Evolutionary conservation across 2,329 filamentous ascomycete genomes (phyloP), one percentile per base, ranked within the genome.

Genomic region (Ampelomyces quisqualis): DNA sequence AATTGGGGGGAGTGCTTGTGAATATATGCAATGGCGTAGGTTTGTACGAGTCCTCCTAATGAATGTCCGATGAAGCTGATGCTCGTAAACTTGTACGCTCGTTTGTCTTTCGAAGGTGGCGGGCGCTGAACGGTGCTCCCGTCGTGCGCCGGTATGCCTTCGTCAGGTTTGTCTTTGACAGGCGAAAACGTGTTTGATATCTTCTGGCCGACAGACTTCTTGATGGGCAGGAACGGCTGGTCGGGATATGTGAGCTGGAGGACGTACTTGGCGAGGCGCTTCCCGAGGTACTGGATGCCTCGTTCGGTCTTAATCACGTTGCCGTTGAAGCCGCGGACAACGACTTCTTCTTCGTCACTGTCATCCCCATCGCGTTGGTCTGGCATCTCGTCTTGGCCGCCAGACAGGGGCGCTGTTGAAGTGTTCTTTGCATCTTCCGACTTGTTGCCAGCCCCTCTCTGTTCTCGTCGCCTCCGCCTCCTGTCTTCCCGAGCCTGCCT

Each of bases 11-110:
- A 95, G 65, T 97, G 90, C 64, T 96, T 96, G 58, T 96, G 87
- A 31, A 97, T 95, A 65, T 97, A 97, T 7, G 90, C 91, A 43
- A 97, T 84, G 2, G 91, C 91, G 64, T 97, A 97, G 0, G 87
- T 95, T 67, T 97, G 91, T 11, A 95, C 79, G 13, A 95, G 74
- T 0, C 91, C 91, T 19, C 91, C 91, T 0, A 97, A 79, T 0
- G 90, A 96, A 69, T 97, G 91, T 0, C 84, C 90, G 41, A 97
- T 80, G 63, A 97, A 95, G 61, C 90, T 96, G 65, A 97, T 96
- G 65, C 90, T 95, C 8, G 90, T 93, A 58, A 95, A 89, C 53
- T 82, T 84, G 67, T 94, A 97, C 2, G 84, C 77, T 2, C 84
- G 75, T 27, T 76, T 70, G 5, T 70, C 64, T 7, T 66, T 64